Evolutionary conservation across 805 yeast species (phyloP).

Genomic region (Wickerhamomyces mucosus): DNA sequence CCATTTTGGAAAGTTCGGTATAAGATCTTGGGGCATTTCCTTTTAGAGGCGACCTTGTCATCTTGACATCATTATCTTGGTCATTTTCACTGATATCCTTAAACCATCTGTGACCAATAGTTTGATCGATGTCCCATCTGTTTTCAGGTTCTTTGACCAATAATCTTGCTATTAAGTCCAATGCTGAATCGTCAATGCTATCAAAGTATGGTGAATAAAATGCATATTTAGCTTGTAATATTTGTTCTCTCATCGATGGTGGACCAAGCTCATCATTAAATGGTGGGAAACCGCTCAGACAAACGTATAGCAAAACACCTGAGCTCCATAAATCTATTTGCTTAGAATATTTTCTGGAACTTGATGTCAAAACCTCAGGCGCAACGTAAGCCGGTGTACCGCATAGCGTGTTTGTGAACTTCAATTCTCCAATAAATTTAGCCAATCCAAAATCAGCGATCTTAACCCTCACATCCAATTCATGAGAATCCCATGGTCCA

Average conservation of each 20-base stretch:
- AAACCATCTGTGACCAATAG: conserved; percentile 87
- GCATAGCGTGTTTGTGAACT: conserved; percentile 69
- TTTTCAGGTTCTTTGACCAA: conserved; percentile 55
- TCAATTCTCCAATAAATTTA: conserved; percentile 53
- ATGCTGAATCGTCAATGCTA: conserved; percentile 49
- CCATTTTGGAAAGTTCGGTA: conserved; percentile 23
- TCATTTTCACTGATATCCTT: conserved; percentile 4
- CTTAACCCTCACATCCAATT: conserved; percentile 55
- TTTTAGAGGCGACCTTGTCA: conserved; percentile 22
- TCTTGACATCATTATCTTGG: conserved; percentile 2
- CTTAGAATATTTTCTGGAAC: conserved; percentile 49
- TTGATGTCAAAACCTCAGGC: conserved; percentile 56
- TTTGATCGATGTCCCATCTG: conserved; percentile 76
- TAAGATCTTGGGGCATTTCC: conserved; percentile 26
- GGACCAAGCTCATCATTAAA: conserved; percentile 78
- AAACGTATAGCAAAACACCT: conserved; percentile 69
- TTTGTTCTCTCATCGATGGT: conserved; percentile 70
- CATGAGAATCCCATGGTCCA: conserved; percentile 41
- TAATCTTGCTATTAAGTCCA: conserved; percentile 56
- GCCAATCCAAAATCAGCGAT: conserved; percentile 78
- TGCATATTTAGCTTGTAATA: conserved; percentile 55
- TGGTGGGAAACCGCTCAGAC: conserved; percentile 80
- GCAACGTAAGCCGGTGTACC: conserved; percentile 88
- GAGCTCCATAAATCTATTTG: conserved; percentile 78
- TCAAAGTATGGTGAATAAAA: conserved; percentile 80